A percentile compares a stretch with the other conserved stretches of the same genome.
phyloP scores from a whole-genome alignment of 2,329 filamentous ascomycete genomes.

The Aspergillus pseudotamarii region DNA sequence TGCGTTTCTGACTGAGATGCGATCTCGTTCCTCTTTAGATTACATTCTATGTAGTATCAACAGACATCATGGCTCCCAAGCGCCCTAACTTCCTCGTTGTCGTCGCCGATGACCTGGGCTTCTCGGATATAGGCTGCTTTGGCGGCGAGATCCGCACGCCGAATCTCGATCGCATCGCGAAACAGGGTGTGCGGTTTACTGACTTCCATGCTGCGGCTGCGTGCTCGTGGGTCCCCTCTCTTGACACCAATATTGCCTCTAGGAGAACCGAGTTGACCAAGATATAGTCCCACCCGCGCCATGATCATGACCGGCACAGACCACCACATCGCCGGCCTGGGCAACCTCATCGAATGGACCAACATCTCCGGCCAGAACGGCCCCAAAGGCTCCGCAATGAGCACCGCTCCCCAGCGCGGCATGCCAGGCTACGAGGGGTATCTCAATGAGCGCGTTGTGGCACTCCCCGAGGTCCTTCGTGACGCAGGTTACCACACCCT shows the following conservation, averaged over 20 bases:
- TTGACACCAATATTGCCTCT: background rate
- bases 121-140: constrained; percentile 62
- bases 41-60: background rate
- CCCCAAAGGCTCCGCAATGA: constrained; percentile 54
- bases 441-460: constrained; percentile 61
- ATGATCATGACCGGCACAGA: constrained; percentile 70
- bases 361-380: constrained; percentile 58
- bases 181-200: constrained; percentile 61
- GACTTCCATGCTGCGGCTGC: constrained; percentile 68
- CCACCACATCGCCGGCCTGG: constrained; percentile 57
- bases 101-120: constrained; percentile 63
- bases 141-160: constrained; percentile 65
- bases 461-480: constrained; percentile 60
- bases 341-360: constrained; percentile 62
- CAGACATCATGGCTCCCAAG: constrained; percentile 35
- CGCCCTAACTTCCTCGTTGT: constrained; percentile 64
- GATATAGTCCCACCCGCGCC: constrained; percentile 56
- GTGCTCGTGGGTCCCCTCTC: constrained; percentile 50
- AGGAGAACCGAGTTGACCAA: background rate
- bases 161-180: constrained; percentile 57
- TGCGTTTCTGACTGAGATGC: background rate
- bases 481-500: constrained; percentile 63
- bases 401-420: constrained; percentile 58
- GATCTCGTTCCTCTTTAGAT: too few relatives aligned
- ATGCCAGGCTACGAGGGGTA: constrained; percentile 67